Evolutionary conservation across 2,329 filamentous ascomycete genomes (phyloP).

Genomic region (Phyllosticta citribraziliensis): DNA sequence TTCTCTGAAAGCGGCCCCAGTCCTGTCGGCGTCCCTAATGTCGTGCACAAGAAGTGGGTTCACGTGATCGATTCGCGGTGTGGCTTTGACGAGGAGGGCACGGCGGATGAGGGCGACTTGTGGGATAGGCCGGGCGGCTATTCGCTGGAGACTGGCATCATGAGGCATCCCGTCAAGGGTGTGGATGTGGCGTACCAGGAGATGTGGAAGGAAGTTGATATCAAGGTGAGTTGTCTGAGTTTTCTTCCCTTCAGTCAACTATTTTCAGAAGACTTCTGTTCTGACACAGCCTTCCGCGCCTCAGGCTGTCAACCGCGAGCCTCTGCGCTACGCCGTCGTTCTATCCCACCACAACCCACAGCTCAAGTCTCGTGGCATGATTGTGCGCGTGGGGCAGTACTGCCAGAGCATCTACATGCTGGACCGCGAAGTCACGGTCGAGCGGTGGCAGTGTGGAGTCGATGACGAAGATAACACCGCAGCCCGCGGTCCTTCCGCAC

Average conservation of each 20-base stretch:
- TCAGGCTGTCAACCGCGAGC: background rate
- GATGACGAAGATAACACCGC: background rate
- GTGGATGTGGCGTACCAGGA: constrained; percentile 52
- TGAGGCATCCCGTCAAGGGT: constrained; percentile 47
- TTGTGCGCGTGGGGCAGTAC: constrained; percentile 45
- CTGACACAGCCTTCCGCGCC: background rate
- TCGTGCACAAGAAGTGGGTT: constrained; percentile 37
- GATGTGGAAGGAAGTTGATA: constrained; percentile 46
- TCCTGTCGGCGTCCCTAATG: background rate
- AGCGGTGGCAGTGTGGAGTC: constrained; percentile 39
- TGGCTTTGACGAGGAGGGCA: constrained; percentile 17
- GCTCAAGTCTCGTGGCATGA: constrained; percentile 35
- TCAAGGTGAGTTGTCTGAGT: constrained; percentile 18
- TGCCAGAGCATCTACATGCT: constrained; percentile 48
- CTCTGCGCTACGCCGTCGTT: constrained; percentile 26
- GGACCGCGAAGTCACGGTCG: constrained; percentile 36
- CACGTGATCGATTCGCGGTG: constrained; percentile 54
- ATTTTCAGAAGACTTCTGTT: background rate
- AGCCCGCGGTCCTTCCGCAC: background rate
- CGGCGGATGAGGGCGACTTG: constrained; percentile 49
- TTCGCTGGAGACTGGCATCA: constrained; percentile 47
- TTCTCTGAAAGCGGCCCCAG: constrained; percentile 25
- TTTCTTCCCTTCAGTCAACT: background rate
- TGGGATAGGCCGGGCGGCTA: constrained; percentile 19
- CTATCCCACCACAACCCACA: constrained; percentile 29